A percentile compares a stretch with the other conserved stretches of the same genome.
phyloP scores from a whole-genome alignment of 352 stramenopile species.

The Phytophthora macrochlamydospora region DNA sequence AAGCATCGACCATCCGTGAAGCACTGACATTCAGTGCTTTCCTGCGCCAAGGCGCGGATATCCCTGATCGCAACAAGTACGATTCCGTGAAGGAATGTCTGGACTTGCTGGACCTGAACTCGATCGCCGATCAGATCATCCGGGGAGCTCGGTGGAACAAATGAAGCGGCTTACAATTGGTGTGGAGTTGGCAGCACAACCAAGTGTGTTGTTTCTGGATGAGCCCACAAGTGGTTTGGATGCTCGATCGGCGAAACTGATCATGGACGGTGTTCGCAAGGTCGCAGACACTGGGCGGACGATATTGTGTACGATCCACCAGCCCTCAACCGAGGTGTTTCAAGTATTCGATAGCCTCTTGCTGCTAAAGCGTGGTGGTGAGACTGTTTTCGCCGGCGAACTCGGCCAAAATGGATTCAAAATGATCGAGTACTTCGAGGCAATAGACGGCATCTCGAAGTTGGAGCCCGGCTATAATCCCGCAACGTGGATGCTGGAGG shows the following conservation, averaged over 20 bases:
- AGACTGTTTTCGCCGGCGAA: neutral
- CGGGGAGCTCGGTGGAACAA: constrained; percentile 2
- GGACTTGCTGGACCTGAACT: constrained; percentile 1
- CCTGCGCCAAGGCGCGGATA: neutral
- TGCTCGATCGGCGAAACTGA: constrained; percentile 5
- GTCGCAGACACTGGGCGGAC: constrained; percentile 4
- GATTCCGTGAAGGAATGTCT: constrained; percentile 1
- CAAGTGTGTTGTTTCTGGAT: constrained; percentile 3
- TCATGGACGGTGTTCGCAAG: constrained; percentile 6
- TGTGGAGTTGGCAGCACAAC: constrained; percentile 2
- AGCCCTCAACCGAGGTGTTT: neutral
- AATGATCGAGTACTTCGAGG: neutral
- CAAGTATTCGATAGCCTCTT: neutral
- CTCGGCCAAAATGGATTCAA: constrained; percentile 2
- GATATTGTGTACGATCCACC: constrained; percentile 4
- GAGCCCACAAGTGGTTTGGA: constrained; percentile 3
- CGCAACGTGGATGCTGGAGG: constrained; percentile 1
- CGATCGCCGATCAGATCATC: constrained; percentile 7
- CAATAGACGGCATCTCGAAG: neutral
- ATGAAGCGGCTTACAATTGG: constrained; percentile 5
- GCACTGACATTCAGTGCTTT: constrained; percentile 4
- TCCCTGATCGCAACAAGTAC: neutral
- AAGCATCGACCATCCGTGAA: constrained; percentile 83
- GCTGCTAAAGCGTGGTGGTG: neutral
- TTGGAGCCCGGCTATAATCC: neutral